Base-by-base conservation (phyloP, 176 grass and related monocot species). In the Hyparrhenia diplandra region DNA sequence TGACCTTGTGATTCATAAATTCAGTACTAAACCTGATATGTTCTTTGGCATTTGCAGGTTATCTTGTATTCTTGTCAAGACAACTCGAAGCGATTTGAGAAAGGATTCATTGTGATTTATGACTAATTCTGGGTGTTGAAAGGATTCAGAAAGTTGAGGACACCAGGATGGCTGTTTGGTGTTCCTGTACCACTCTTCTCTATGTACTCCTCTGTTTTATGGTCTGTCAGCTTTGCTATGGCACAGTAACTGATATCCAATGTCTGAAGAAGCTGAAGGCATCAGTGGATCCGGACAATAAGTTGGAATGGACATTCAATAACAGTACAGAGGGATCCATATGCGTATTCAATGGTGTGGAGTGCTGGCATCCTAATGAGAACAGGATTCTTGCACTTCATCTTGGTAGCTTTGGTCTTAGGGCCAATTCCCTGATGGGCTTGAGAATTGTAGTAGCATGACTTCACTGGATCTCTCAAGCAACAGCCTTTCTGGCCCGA, bases 341-440 rank as follows among this genome's bases (percentile, higher is more conserved):
- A 39, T 98, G 96, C 12, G 83, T 32, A 63, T 98, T 95, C 59
- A 88, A 49, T 13, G 96, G 96, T 8, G 96, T 98, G 8, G 92
- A 95, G 54, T 98, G 96, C 64, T 98, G 96, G 96, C 88, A 98
- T 79, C 90, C 90, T 72, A 94, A 95, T 52, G 96, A 98, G 75
- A 98, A 92, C 69, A 87, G 65, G 82, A 80, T 98, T 34, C 79
- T 98, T 43, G 81, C 84, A 59, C 92, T 98, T 64, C 81, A 28
- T 10, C 90, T 98, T 37, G 82, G 90, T n/a, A 93, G 94, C 82
- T 90, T 95, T 85, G 92, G 87, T 67, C 88, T 98, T 66, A 73
- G 41, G 96, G 96, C 13, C 55, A 24, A 14, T 98, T 98, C 34
- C 96, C 96, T 45, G 86, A 58, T 18, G 96, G 92, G 6, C 85